Base-by-base conservation (phyloP, 257 asterid species). In the Marsdenia floribunda region DNA sequence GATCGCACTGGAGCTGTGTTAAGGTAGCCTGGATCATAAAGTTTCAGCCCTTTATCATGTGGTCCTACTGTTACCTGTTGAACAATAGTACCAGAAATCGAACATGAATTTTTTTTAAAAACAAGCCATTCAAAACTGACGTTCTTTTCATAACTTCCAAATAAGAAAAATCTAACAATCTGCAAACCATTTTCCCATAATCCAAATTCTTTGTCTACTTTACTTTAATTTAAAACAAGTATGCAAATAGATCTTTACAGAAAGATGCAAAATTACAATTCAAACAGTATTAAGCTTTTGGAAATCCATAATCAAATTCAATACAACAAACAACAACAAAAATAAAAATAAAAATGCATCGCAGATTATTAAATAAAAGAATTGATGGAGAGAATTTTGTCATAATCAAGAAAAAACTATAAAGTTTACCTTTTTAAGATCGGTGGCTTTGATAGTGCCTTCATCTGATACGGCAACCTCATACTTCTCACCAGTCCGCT, bases 1-100 rank as follows among this genome's bases (percentile, higher is more conserved):
- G 99, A 94, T 71, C 96, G 86, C 40, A 94, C 99, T 0, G 99
- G 99, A 69, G 99, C 99, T 9, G 98, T 94, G 81, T 94, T 94
- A 70, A 92, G 95, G 82, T 94, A 94, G 26, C 99, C 99, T 0
- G 99, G 99, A 85, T 94, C 99, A 79, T 92, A 94, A 67, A 94
- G 96, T 86, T 94, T 94, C 72, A 94, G 91, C 81, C 99, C 99
- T 86, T 94, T 94, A 82, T 94, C 99, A 81, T 78, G 75, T 71
- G 88, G 78, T 52, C 89, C 97, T 1, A 85, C 74, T 71, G 88
- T 83, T 83, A 93, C 89, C 98, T 93, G 92, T 68, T 83, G 72
- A 74, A 75, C 76, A 64, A 59, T 71, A 22, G 50, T 26, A 76
- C 77, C 75, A 73, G 37, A 82, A 77, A 73, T 75, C 76, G 55